Evolutionary conservation across 2,329 filamentous ascomycete species (phyloP).

Genomic region (Chaetomiaceae sp.): DNA sequence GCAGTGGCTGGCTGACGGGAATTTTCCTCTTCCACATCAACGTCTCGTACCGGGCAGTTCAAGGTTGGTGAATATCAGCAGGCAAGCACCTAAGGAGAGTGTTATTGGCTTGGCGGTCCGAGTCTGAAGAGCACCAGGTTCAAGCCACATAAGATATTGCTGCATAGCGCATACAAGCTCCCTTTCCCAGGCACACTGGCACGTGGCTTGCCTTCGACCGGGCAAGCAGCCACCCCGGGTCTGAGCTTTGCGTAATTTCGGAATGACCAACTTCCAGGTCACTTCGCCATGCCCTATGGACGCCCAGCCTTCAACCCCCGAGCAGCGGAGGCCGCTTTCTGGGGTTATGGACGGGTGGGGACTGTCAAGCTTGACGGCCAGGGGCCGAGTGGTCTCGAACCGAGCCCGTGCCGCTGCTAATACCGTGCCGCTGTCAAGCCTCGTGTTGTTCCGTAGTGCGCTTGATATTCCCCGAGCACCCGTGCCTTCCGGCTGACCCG

Average conservation of each 20-base stretch:
- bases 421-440: not conserved
- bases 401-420: not conserved
- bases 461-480: not conserved
- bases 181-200: no score
- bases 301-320: not conserved
- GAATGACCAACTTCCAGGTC: constrained; percentile 17
- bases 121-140: no score
- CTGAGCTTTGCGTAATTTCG: constrained; percentile 14
- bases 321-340: not conserved
- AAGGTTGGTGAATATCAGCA: no score
- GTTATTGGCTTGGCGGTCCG: no score
- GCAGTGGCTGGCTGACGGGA: no score
- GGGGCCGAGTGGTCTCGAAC: not conserved
- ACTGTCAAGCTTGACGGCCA: not conserved
- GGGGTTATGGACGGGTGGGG: not conserved
- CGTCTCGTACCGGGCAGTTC: no score
- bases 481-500: not conserved
- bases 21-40: no score
- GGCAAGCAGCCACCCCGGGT: no score
- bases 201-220: not conserved
- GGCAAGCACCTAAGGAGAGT: no score
- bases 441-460: not conserved
- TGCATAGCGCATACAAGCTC: no score
- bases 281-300: not conserved
- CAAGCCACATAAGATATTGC: no score